Evolutionary conservation across 148 eudicot genomes (phyloP), one percentile per base, ranked within the genome.

Genomic region (Vaccinium myrtillus): DNA sequence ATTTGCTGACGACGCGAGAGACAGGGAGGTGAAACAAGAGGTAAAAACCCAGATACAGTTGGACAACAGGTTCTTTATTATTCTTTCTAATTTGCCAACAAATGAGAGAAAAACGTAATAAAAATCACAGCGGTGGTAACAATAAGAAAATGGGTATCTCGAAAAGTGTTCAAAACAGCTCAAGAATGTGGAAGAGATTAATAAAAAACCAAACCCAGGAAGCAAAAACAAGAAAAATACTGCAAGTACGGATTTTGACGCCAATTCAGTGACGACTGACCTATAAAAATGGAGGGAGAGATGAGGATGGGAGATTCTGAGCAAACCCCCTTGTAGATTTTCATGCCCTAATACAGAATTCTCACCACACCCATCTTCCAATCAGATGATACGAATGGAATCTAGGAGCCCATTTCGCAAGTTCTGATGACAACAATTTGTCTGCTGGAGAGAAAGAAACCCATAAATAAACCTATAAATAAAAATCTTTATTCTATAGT

Each of bases 211-310:
- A 74, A 55, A 74, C 27, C 6, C 32, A 83, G 70, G 14, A 83
- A 83, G 21, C 86, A 79, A 55, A 84, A 58, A 59, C 65, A 70
- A 51, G 32, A n/a, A 73, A 21, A n/a, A 74, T 14, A 55, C 75
- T 2, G 59, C 2, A 73, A 43, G 53, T 6, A 67, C 36, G 54
- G 46, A 25, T 70, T 82, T 50, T 46, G 46, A 70, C n/a, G 49
- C 63, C 30, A 69, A 65, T 19, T 70, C 48, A 81, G 23, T 21
- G 83, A 73, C 50, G 21, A 74, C 80, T 74, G 18, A 85, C 87
- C 84, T 81, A n/a, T 58, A 46, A 85, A 48, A 81, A 58, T 58
- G 84, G 80, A 27, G 59, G 63, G 48, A 43, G 70, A 67, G 36
- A 82, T 79, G 54, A n/a, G 55, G 67, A 84, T 13, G 27, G 53